These are phyloP conservation scores for Linnemannia zychae DNA, from an alignment of 192 early-diverging fungal species.

Conservation along the genomic window DNA sequence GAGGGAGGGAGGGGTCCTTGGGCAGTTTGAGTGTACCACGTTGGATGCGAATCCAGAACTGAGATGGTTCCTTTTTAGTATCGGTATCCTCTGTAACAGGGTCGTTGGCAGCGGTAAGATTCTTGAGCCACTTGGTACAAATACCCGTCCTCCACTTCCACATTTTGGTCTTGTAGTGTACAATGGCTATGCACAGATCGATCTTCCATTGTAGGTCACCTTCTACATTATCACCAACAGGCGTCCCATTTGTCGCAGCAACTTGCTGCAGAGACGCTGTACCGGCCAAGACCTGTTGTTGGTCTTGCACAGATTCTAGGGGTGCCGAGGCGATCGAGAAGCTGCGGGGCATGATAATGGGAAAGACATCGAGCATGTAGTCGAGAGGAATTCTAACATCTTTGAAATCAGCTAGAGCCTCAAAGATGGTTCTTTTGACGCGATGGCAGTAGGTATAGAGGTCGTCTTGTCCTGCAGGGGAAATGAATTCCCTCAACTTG, in stretches of 20 bases:
- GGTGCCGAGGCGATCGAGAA: slow-evolving; percentile 90
- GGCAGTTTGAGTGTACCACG: slow-evolving; percentile 80
- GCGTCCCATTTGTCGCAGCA: slow-evolving; percentile 25
- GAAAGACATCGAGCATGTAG: slow-evolving; percentile 90
- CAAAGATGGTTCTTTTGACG: slow-evolving; percentile 82
- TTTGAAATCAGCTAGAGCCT: slow-evolving; percentile 89
- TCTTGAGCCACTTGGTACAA: slow-evolving; percentile 80
- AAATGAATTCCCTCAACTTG: slow-evolving; percentile 84
- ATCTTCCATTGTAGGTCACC: slow-evolving; percentile 60
- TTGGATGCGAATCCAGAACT: slow-evolving; percentile 63
- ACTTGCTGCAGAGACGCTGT: neutral
- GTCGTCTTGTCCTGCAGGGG: slow-evolving; percentile 89
- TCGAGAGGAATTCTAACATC: slow-evolving; percentile 77
- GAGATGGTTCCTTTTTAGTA: slow-evolving; percentile 18
- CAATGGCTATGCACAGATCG: slow-evolving; percentile 87
- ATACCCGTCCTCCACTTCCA: slow-evolving; percentile 81
- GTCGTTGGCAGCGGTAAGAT: slow-evolving; percentile 17
- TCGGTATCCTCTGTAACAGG: neutral
- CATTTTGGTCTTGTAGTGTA: slow-evolving; percentile 88
- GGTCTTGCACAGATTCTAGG: slow-evolving; percentile 35
- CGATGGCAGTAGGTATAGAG: slow-evolving; percentile 89
- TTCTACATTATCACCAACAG: slow-evolving; percentile 4
- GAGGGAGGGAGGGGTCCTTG: slow-evolving; percentile 62
- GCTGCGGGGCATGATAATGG: slow-evolving; percentile 79
- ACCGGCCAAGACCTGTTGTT: slow-evolving; percentile 4